phyloP scores from a whole-genome alignment of 352 stramenopile species.

The Phytophthora europaea region DNA sequence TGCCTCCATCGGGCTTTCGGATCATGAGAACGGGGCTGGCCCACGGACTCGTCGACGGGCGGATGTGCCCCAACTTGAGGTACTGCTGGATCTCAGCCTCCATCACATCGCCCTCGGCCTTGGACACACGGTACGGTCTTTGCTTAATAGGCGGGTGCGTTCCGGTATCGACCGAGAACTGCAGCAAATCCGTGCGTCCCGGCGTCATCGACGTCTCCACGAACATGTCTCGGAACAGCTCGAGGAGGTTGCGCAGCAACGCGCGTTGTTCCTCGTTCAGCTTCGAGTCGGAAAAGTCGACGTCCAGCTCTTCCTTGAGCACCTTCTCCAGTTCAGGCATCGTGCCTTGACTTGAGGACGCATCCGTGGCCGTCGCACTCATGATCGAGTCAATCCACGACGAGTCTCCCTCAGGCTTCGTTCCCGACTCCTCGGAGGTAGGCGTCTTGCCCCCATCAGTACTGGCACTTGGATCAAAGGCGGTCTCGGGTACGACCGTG shows the following conservation, averaged over 20 bases:
- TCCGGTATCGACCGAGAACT: conserved; percentile 16
- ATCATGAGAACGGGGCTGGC: conserved; percentile 7
- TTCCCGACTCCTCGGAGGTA: too few species aligned
- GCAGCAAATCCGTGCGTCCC: neutral
- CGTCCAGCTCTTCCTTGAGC: neutral
- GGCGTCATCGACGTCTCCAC: conserved; percentile 2
- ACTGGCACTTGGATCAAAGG: neutral
- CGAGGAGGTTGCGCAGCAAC: neutral
- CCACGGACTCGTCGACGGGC: conserved; percentile 4
- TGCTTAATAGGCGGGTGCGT: conserved; percentile 8
- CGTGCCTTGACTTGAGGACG: too few species aligned
- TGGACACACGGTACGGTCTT: conserved; percentile 11
- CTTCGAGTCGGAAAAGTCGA: neutral
- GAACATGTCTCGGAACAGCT: neutral
- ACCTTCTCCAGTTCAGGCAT: too few species aligned
- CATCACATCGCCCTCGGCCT: conserved; percentile 16
- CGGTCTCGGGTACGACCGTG: conserved; percentile 3
- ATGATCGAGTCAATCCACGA: too few species aligned
- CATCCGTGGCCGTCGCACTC: too few species aligned
- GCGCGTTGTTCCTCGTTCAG: neutral
- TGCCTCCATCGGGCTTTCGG: neutral
- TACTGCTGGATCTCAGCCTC: conserved; percentile 16
- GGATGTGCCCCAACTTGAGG: conserved; percentile 2
- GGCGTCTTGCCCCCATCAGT: too few species aligned
- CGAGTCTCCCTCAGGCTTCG: too few species aligned